Conservation (phyloP, 2,329 filamentous ascomycete species). For the Aaosphaeria pasadenensis region DNA sequence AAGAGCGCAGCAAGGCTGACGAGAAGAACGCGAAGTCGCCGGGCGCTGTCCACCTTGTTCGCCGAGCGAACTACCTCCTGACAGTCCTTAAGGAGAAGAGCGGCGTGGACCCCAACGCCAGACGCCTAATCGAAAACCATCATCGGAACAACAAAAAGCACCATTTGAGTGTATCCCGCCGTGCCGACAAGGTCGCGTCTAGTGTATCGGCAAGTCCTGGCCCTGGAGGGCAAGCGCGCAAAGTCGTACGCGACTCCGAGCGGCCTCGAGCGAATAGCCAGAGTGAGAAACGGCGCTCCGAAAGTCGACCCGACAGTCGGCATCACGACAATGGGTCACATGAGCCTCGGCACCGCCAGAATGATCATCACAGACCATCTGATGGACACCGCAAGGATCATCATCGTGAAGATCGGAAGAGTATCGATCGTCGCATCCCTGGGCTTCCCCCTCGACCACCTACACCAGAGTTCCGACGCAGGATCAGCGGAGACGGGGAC, state of each 20-base stretch:
- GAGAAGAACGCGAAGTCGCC: slow-evolving; percentile 78
- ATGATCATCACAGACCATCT: slow-evolving; percentile 35
- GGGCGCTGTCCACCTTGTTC: slow-evolving; percentile 94
- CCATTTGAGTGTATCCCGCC: slow-evolving; percentile 55
- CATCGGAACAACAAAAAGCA: slow-evolving; percentile 91
- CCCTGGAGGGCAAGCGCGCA: slow-evolving; percentile 44
- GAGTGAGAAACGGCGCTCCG: slow-evolving; percentile 33
- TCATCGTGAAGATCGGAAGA: slow-evolving; percentile 27
- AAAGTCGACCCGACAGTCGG: slow-evolving; percentile 28
- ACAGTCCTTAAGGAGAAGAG: slow-evolving; percentile 91
- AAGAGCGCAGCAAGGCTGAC: slow-evolving; percentile 76
- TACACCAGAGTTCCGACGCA: slow-evolving; percentile 45
- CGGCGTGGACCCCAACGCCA: slow-evolving; percentile 67
- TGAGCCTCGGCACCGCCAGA: slow-evolving; percentile 27
- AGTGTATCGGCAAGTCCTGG: slow-evolving; percentile 71
- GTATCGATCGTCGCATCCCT: slow-evolving; percentile 37
- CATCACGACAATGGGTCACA: slow-evolving; percentile 22
- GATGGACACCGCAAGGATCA: slow-evolving; percentile 37
- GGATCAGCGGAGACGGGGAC: slow-evolving; percentile 49
- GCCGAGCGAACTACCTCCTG: slow-evolving; percentile 89
- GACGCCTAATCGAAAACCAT: slow-evolving; percentile 83
- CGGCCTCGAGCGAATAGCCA: slow-evolving; percentile 37
- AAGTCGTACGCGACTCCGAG: slow-evolving; percentile 34
- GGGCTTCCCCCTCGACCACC: slow-evolving; percentile 7
- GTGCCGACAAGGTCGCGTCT: slow-evolving; percentile 51